Base-by-base conservation (phyloP, 305 asterid genomes). In the Striga hermonthica region DNA sequence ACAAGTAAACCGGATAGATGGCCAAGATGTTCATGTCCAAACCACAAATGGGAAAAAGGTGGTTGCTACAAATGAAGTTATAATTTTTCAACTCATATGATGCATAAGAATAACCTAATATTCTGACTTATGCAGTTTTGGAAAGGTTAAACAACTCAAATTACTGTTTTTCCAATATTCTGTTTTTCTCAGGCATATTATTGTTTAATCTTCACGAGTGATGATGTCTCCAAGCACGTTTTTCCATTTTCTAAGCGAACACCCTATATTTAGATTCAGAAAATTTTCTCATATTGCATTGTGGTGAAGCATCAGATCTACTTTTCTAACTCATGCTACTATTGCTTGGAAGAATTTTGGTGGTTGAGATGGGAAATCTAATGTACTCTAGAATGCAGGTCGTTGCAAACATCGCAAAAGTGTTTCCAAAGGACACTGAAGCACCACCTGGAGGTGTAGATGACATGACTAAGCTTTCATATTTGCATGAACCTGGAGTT, bases 371-470 rank as follows among this genome's bases (percentile, higher is more conserved):
- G 60, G 45, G 60, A 67, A 56, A 37, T 59, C 14, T 50, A 39
- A 53, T 41, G 59, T 62, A 67, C 60, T 66, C 63, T 63, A 55
- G n/a, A 58, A 78, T 71, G 60, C 86, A 94, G 99, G 84, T 94
- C 66, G 87, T 84, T 37, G 67, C 88, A 40, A 84, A 85, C 75
- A 87, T 89, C 74, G 76, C 92, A 28, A 85, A 91, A 80, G 95
- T 87, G 64, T 91, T 79, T 55, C 99, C 98, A 9, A 85, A 88
- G 81, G 99, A 94, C 74, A 83, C 93, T 39, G 99, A 94, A 74
- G 96, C 98, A 36, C 81, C 98, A 57, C 96, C 99, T 66, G 99
- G 97, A 70, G 99, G 99, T 78, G 98, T 85, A 60, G 99, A 94
- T 82, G 99, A 94, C 78, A 91, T 94, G 99, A 94, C 99, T 75